Percentiles rank a stretch among this genome's conserved stretches.
phyloP scores from a whole-genome alignment of 805 yeast genomes.

The Teunomyces kruisii region DNA sequence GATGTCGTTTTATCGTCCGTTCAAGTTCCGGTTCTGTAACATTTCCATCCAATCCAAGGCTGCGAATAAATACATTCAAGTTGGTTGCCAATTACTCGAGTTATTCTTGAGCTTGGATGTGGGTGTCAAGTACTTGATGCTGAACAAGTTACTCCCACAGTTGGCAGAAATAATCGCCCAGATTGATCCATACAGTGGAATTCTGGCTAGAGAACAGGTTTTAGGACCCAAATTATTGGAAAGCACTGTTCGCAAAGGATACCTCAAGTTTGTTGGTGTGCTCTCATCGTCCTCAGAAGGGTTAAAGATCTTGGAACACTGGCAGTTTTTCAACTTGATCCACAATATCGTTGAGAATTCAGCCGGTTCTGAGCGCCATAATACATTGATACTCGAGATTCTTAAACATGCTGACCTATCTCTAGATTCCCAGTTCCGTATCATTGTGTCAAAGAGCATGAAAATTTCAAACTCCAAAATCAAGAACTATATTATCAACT shows the following conservation, averaged over 20 bases:
- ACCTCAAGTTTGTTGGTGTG: slow-evolving; percentile 75
- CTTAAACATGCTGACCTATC: slow-evolving; percentile 63
- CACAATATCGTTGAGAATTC: slow-evolving; percentile 64
- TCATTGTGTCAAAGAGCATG: slow-evolving; percentile 64
- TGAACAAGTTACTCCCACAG: slow-evolving; percentile 81
- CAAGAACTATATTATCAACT: slow-evolving; percentile 56
- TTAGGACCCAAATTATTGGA: slow-evolving; percentile 60
- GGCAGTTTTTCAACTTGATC: slow-evolving; percentile 82
- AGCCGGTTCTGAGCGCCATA: slow-evolving; percentile 23
- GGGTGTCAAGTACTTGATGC: slow-evolving; percentile 65
- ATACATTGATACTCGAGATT: slow-evolving; percentile 56
- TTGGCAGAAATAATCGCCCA: slow-evolving; percentile 87
- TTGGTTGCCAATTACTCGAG: slow-evolving; percentile 75
- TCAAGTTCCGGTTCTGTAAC: slow-evolving; percentile 71
- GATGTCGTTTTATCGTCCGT: slow-evolving; percentile 86
- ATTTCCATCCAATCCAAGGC: slow-evolving; percentile 43
- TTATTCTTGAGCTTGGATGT: slow-evolving; percentile 59
- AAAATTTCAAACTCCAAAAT: slow-evolving; percentile 52
- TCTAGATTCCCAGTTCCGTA: slow-evolving; percentile 63
- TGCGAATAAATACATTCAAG: slow-evolving; percentile 58
- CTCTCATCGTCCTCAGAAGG: slow-evolving; percentile 64
- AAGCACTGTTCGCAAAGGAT: slow-evolving; percentile 70
- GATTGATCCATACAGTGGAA: slow-evolving; percentile 76
- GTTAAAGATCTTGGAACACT: slow-evolving; percentile 64
- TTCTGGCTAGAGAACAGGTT: slow-evolving; percentile 70